Base-by-base conservation (phyloP, 2,329 filamentous ascomycete genomes). In the Arthrobotrys conoides region DNA sequence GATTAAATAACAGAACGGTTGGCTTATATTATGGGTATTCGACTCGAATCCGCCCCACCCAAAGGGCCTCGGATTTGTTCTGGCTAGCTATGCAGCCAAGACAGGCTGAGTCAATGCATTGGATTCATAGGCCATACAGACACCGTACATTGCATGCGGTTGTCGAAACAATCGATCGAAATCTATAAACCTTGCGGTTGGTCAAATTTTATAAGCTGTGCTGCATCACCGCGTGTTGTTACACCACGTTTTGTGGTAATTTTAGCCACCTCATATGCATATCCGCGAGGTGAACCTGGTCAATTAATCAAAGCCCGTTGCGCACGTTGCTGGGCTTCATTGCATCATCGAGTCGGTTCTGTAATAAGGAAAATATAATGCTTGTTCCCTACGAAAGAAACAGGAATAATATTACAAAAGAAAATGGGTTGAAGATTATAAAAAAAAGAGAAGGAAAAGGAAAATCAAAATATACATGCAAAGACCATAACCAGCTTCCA, bases 401-500 rank as follows among this genome's bases (percentile, higher is more conserved):
- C 10, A 22, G 57, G 49, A 27, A 38, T 53, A 38, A 18, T 51
- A 76, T 20, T 41, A 30, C 27, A 18, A 59, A 71, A 72, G 27
- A 36, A 38, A 59, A 77, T 5, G 38, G 24, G 22, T 64, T 41
- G 38, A 44, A 49, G 69, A 6, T 46, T 48, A 57, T 9, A 69
- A n/a, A 27, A 41, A n/a, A 41, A 18, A 24, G 51, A 48, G 8
- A 22, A 24, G 24, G 63, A 24, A 18, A 20, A 27, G 16, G 38
- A 24, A 22, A 61, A 38, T 8, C 38, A 41, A 12, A 41, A 41
- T 41, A 2, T n/a, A 66, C 53, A 2, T n/a, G 61, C 53, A 27
- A 55, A 65, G 30, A 68, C 30, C 18, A 61, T 24, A 46, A 41
- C 63, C 55, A 51, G 65, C 65, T 75, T 75, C 65, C 63, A 24